Percentiles rank a stretch among this genome's conserved stretches.
These are phyloP conservation scores for Solanum dulcamara DNA, from an alignment of 257 asterid species.

Conservation along the genomic window DNA sequence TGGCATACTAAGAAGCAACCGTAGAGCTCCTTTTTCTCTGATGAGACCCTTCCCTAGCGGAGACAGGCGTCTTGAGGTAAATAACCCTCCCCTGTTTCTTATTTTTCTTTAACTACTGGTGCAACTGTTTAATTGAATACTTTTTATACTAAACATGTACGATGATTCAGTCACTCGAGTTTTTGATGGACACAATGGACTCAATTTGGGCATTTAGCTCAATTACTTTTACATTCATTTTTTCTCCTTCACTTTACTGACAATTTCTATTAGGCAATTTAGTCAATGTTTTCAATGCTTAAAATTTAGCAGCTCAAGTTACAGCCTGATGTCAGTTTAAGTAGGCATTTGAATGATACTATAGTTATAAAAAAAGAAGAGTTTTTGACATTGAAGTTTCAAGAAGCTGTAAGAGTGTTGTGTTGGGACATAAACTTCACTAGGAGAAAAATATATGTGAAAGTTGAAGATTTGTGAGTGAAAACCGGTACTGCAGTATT, in stretches of 20 bases:
- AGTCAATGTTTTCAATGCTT: background rate
- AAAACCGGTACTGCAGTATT: background rate
- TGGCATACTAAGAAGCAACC: constrained; percentile 78
- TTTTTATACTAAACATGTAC: background rate
- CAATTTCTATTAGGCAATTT: background rate
- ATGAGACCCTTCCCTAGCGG: constrained; percentile 57
- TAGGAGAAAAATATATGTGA: background rate
- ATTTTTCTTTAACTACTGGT: background rate
- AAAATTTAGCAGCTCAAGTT: background rate
- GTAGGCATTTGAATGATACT: background rate
- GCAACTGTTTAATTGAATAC: background rate
- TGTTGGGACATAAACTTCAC: background rate
- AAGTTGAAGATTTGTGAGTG: background rate
- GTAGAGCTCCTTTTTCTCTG: constrained; percentile 69
- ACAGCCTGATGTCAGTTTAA: background rate
- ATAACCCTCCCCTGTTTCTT: background rate
- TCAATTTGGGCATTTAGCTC: background rate
- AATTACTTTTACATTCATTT: background rate
- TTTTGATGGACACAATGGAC: background rate
- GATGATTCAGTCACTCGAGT: background rate
- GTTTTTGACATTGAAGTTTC: background rate
- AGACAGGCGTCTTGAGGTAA: constrained; percentile 78
- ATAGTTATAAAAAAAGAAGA: background rate
- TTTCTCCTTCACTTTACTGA: background rate
- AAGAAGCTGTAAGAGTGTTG: background rate